Evolutionary conservation across 169 alveolate species (phyloP).

Genomic region (Nephromyces sp.): DNA sequence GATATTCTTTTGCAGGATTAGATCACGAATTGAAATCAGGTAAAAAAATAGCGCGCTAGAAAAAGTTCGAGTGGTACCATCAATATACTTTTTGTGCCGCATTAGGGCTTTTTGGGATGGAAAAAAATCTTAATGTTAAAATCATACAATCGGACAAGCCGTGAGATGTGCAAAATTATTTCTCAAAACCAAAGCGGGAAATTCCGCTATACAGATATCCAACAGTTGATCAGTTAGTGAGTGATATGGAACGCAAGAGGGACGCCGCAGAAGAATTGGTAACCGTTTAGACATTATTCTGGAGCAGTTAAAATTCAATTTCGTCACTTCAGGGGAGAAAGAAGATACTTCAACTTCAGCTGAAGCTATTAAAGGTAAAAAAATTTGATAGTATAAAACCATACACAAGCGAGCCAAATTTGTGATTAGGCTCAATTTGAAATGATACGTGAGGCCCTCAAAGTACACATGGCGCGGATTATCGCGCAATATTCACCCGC

Average conservation of each 20-base stretch:
- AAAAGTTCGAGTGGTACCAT: too few species aligned
- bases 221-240: constrained; percentile 36
- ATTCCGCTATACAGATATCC: constrained; percentile 22
- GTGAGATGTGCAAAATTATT: not conserved
- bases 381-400: not conserved
- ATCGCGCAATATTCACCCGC: constrained; percentile 33
- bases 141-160: constrained; percentile 27
- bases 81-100: too few species aligned
- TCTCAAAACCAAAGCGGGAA: not conserved
- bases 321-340: constrained; percentile 17
- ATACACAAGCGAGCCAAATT: not conserved
- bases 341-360: constrained; percentile 27
- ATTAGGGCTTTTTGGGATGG: too few species aligned
- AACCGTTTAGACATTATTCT: not conserved
- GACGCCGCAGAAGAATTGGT: constrained; percentile 39
- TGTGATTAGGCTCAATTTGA: constrained; percentile 25
- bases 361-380: constrained; percentile 20
- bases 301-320: not conserved
- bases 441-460: constrained; percentile 34
- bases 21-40: too few species aligned
- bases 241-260: constrained; percentile 32
- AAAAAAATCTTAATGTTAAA: constrained; percentile 27
- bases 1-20: too few species aligned
- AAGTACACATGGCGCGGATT: constrained; percentile 25
- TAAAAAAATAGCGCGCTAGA: too few species aligned